phyloP scores from a whole-genome alignment of 2,329 filamentous ascomycete genomes.

The Bipolaris victoriae region DNA sequence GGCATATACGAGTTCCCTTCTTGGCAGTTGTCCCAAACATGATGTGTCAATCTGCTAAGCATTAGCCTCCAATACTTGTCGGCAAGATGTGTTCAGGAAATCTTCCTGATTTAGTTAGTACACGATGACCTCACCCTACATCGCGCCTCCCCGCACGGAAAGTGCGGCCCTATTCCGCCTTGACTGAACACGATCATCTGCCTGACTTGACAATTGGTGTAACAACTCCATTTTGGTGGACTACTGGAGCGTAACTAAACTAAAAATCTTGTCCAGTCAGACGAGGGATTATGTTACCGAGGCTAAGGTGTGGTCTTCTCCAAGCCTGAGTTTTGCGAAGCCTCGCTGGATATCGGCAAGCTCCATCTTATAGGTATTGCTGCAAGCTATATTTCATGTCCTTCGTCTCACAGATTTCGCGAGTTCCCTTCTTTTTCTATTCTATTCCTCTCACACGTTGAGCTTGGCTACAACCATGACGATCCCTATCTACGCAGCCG shows the following conservation, averaged over 20 bases:
- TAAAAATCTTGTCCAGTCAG: constrained; percentile 11
- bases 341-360: not conserved
- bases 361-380: constrained; percentile 15
- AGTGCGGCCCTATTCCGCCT: constrained; percentile 3
- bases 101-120: not conserved
- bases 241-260: not conserved
- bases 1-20: too few species aligned
- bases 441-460: not conserved
- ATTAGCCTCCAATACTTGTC: too few species aligned
- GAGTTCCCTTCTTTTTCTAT: not conserved
- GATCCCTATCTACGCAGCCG: constrained; percentile 51
- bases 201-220: not conserved
- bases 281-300: constrained; percentile 15
- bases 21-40: too few species aligned
- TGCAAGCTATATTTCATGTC: not conserved
- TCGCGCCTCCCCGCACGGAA: constrained; percentile 3
- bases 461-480: constrained; percentile 38
- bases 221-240: constrained; percentile 4
- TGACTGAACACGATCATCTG: constrained; percentile 2
- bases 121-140: constrained; percentile 14
- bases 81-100: too few species aligned
- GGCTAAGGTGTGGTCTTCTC: not conserved
- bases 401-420: not conserved
- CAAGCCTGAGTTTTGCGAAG: not conserved
- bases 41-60: too few species aligned